These are phyloP conservation scores for Priceomyces fermenticarens DNA, from an alignment of 805 yeast genomes.

Conservation along the genomic window DNA sequence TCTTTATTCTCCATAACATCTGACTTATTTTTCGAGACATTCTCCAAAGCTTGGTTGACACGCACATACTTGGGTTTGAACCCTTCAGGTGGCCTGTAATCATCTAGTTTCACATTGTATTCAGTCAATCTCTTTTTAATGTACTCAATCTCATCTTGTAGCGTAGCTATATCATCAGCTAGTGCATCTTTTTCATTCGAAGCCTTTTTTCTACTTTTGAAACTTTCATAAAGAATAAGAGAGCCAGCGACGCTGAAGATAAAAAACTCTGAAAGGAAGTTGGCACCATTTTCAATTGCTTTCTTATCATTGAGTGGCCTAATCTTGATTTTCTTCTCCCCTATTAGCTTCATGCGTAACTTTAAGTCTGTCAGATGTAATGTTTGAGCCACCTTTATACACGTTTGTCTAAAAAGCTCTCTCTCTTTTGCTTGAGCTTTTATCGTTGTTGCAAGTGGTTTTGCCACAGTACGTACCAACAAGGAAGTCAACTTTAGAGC, in stretches of 20 bases:
- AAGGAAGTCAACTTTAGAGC: conserved; percentile 73
- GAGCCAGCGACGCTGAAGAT: conserved; percentile 80
- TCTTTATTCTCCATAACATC: background rate
- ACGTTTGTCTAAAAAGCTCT: conserved; percentile 55
- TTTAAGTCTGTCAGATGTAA: conserved; percentile 64
- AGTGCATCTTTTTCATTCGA: conserved; percentile 57
- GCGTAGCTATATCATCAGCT: conserved; percentile 65
- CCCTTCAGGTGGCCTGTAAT: conserved; percentile 43
- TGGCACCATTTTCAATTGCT: conserved; percentile 83
- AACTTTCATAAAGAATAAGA: conserved; percentile 67
- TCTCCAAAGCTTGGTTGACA: conserved; percentile 3
- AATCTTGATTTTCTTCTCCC: conserved; percentile 51
- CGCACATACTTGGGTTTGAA: conserved; percentile 14
- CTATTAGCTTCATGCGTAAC: conserved; percentile 58
- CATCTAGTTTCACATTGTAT: conserved; percentile 42
- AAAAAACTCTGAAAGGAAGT: conserved; percentile 70
- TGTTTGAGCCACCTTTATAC: conserved; percentile 70
- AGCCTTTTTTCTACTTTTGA: conserved; percentile 65
- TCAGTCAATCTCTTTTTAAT: conserved; percentile 48
- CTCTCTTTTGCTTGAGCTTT: conserved; percentile 76
- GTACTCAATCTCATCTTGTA: conserved; percentile 68
- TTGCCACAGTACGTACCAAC: conserved; percentile 70
- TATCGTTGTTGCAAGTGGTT: conserved; percentile 70
- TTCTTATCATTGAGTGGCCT: conserved; percentile 79
- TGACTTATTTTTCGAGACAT: background rate